These are phyloP conservation scores for Aspergillus fructus DNA, from an alignment of 2,329 filamentous ascomycete species.

Conservation along the genomic window DNA sequence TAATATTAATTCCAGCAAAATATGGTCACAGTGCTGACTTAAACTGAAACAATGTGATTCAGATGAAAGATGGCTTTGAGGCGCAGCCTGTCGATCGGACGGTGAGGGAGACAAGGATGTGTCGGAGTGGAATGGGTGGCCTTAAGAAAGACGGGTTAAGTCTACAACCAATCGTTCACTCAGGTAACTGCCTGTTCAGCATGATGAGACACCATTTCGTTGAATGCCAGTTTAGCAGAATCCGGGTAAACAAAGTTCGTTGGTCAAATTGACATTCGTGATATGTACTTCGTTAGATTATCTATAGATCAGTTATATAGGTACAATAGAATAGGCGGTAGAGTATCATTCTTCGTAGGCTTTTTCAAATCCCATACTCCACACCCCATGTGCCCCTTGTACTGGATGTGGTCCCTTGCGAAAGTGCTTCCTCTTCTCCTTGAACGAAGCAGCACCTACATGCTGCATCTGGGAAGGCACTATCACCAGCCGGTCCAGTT, in stretches of 20 bases:
- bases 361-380: constrained; percentile 26
- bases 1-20: too few relatives aligned
- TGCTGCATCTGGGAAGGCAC: constrained; percentile 27
- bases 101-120: background rate
- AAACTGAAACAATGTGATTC: too few relatives aligned
- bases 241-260: too few relatives aligned
- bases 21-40: too few relatives aligned
- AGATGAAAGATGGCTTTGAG: too few relatives aligned
- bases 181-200: background rate
- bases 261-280: too few relatives aligned
- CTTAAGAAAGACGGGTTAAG: too few relatives aligned
- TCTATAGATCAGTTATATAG: background rate
- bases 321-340: background rate
- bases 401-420: constrained; percentile 18
- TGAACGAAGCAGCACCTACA: constrained; percentile 24
- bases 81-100: too few relatives aligned
- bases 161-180: too few relatives aligned
- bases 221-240: too few relatives aligned
- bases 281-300: background rate
- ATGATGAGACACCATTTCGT: background rate
- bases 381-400: constrained; percentile 25
- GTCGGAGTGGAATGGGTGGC: background rate
- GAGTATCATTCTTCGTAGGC: constrained; percentile 10
- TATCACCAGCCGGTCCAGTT: constrained; percentile 20
- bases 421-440: constrained; percentile 20